Conservation (phyloP, 129 eudicot species). For the Flaveria linearis region DNA sequence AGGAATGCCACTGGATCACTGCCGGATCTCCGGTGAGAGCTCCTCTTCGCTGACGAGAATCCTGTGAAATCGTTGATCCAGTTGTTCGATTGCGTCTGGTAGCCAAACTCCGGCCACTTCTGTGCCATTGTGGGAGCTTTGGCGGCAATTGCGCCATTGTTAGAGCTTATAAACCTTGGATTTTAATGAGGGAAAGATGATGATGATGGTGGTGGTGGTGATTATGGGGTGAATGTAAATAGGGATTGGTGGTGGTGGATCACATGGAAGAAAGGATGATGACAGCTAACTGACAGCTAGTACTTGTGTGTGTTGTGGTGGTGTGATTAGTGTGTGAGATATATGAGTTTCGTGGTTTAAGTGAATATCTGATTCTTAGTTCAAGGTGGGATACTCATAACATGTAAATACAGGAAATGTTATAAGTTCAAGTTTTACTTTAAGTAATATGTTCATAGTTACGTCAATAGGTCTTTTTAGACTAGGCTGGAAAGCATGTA, state of each 20-base stretch:
- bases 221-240: constrained; percentile 1
- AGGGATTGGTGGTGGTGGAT: constrained; percentile 34
- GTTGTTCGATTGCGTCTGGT: constrained; percentile 35
- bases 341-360: constrained; percentile 33
- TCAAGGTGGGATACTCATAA: too few species aligned
- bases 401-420: too few species aligned
- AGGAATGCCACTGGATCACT: constrained; percentile 83
- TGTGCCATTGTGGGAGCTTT: constrained; percentile 64
- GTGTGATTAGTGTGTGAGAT: not conserved
- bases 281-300: constrained; percentile 42
- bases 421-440: too few species aligned
- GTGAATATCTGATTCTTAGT: too few species aligned
- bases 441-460: too few species aligned
- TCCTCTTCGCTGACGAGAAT: constrained; percentile 56
- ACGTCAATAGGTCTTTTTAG: fast-evolving
- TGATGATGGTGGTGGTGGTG: not conserved
- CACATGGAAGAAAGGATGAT: constrained; percentile 41
- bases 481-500: too few species aligned
- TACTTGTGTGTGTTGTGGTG: not conserved
- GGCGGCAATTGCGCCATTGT: constrained; percentile 90
- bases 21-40: constrained; percentile 66
- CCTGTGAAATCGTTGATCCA: constrained; percentile 87
- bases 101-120: constrained; percentile 47
- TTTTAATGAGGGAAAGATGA: too few species aligned
- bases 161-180: not conserved